Percentiles rank a stretch among this genome's conserved stretches.
Conservation (phyloP, 1,284 basidiomycete genomes). For the Ceratobasidium sp. region DNA sequence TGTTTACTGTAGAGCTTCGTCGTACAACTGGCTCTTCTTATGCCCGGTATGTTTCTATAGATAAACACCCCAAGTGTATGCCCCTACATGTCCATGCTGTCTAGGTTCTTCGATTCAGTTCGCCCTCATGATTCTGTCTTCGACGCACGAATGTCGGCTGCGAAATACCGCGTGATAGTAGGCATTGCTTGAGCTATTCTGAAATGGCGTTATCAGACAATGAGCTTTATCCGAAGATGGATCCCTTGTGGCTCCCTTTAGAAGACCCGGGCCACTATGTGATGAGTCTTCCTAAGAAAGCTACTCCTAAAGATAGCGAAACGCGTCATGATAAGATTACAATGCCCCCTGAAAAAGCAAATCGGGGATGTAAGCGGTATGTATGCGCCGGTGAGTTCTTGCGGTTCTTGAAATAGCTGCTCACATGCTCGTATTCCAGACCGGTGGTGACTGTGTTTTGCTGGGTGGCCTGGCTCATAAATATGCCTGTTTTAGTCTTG, state of each 20-base stretch:
- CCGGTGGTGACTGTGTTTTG: conserved; percentile 5
- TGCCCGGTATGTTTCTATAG: neutral
- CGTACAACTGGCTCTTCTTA: too few relatives aligned
- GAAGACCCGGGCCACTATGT: neutral
- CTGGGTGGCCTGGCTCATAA: neutral
- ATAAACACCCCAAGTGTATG: neutral
- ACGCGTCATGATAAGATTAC: neutral
- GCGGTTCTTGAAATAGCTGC: conserved; percentile 24
- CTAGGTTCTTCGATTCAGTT: conserved; percentile 7
- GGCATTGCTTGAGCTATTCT: neutral
- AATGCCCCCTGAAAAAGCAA: neutral
- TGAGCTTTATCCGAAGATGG: conserved; percentile 24
- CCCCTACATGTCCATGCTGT: conserved; percentile 1
- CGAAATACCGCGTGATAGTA: conserved; percentile 13
- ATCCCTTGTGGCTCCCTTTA: neutral
- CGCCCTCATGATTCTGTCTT: conserved; percentile 18
- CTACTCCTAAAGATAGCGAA: neutral
- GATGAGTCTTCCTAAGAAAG: neutral
- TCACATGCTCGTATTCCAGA: conserved; percentile 13
- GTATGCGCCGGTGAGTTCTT: conserved; percentile 15
- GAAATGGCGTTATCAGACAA: neutral
- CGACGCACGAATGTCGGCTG: conserved; percentile 15
- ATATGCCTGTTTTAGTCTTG: neutral
- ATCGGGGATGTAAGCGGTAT: neutral
- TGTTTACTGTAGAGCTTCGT: too few relatives aligned